Evolutionary conservation across 2,329 filamentous ascomycete genomes (phyloP).

Genomic region (Penicillium sp.): DNA sequence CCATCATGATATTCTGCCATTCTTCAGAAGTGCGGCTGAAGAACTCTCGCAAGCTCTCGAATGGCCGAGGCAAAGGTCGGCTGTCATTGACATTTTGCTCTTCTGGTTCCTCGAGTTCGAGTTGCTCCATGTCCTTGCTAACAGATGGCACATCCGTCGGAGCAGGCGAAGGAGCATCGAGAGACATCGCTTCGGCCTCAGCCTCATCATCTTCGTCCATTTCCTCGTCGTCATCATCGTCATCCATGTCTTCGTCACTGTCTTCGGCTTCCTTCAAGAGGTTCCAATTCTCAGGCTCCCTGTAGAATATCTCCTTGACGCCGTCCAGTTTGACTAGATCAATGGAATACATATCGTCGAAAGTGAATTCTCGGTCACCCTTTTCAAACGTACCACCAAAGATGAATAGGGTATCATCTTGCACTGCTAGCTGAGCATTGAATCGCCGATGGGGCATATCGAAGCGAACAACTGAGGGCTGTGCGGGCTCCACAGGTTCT

Average conservation of each 20-base stretch:
- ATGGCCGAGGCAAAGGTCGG: slow-evolving; percentile 73
- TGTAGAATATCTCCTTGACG: slow-evolving; percentile 83
- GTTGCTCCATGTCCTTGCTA: slow-evolving; percentile 35
- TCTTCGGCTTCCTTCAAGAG: slow-evolving; percentile 56
- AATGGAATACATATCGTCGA: slow-evolving; percentile 90
- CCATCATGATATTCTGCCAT: slow-evolving; percentile 87
- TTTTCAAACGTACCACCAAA: slow-evolving; percentile 96
- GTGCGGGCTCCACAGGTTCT: slow-evolving; percentile 49
- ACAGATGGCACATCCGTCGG: slow-evolving; percentile 37
- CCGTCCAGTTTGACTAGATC: slow-evolving; percentile 95
- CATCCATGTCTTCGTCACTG: slow-evolving; percentile 55
- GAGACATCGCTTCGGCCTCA: slow-evolving; percentile 42
- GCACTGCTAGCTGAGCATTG: slow-evolving; percentile 84
- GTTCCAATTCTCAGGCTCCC: slow-evolving; percentile 83
- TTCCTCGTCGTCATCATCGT: slow-evolving; percentile 44
- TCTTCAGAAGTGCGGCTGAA: slow-evolving; percentile 81
- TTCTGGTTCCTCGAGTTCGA: slow-evolving; percentile 39
- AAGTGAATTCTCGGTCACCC: slow-evolving; percentile 90
- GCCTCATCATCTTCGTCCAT: slow-evolving; percentile 36
- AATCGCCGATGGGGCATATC: slow-evolving; percentile 89
- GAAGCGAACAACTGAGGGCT: slow-evolving; percentile 64
- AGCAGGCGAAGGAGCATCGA: slow-evolving; percentile 36
- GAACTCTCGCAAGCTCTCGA: slow-evolving; percentile 88
- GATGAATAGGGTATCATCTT: slow-evolving; percentile 89
- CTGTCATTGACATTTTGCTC: slow-evolving; percentile 63